Conservation (phyloP, 83 land plant genomes). For the Picea mariana region DNA sequence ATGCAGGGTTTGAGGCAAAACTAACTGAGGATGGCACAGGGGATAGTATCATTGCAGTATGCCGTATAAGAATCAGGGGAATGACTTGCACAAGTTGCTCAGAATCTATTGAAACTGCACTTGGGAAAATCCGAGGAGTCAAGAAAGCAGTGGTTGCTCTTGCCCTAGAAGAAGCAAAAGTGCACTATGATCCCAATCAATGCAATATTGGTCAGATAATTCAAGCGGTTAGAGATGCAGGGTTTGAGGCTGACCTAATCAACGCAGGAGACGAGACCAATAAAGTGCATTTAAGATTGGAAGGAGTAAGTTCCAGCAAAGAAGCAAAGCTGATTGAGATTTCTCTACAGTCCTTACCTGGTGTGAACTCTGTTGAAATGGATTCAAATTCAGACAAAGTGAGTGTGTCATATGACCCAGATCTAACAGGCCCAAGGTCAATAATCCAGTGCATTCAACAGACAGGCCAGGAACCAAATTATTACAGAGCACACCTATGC, state of each 20-base stretch:
- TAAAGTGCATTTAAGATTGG: conserved; percentile 66
- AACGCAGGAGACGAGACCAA: conserved; percentile 73
- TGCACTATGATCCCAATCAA: conserved; percentile 71
- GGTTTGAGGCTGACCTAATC: conserved; percentile 82
- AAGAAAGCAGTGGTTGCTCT: conserved; percentile 83
- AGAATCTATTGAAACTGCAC: conserved; percentile 67
- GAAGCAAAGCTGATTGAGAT: conserved; percentile 45
- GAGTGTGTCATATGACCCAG: conserved; percentile 75
- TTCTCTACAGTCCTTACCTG: conserved; percentile 61
- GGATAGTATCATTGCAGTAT: conserved; percentile 39
- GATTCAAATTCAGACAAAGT: conserved; percentile 42
- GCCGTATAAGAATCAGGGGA: conserved; percentile 85
- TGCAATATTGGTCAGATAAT: conserved; percentile 46
- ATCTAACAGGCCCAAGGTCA: conserved; percentile 86
- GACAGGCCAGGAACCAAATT: conserved; percentile 39
- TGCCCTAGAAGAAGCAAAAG: conserved; percentile 86
- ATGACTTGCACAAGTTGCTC: conserved; percentile 97
- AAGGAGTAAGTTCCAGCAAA: conserved; percentile 55
- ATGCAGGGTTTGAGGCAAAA: conserved; percentile 70
- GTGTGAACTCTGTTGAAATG: conserved; percentile 76
- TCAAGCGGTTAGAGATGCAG: conserved; percentile 65
- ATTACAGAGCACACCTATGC: conserved; percentile 60
- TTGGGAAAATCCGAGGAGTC: conserved; percentile 70
- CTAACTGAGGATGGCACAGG: conserved; percentile 43
- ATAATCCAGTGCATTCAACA: conserved; percentile 72